Conservation (phyloP, 306 rosid genomes). For the Lablab purpureus region DNA sequence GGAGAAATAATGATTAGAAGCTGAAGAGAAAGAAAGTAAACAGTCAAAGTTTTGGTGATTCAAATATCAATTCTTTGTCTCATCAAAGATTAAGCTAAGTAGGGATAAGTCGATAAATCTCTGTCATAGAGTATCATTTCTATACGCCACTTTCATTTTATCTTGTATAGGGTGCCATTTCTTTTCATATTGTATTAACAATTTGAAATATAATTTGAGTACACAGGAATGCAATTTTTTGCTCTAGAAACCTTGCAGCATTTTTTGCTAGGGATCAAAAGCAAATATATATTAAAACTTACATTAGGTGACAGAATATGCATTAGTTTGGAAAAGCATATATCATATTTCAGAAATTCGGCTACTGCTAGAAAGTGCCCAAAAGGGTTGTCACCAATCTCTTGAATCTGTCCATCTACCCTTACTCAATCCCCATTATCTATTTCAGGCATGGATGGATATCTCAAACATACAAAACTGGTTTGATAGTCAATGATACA, state of each 20-base stretch:
- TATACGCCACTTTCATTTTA: conserved; percentile 3
- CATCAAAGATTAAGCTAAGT: conserved; percentile 8
- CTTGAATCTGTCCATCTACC: conserved; percentile 2
- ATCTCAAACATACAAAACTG: conserved; percentile 11
- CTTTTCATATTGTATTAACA: not conserved
- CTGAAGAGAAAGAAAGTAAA: conserved; percentile 12
- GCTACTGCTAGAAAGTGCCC: not conserved
- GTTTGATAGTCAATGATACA: not conserved
- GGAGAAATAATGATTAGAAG: conserved; percentile 16
- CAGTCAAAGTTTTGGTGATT: conserved; percentile 12
- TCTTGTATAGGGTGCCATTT: not conserved
- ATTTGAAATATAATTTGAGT: not conserved
- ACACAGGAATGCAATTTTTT: conserved; percentile 9
- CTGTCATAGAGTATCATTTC: not conserved
- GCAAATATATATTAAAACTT: conserved; percentile 4
- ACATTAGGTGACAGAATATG: conserved; percentile 1
- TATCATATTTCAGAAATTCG: conserved; percentile 12
- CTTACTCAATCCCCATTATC: conserved; percentile 12
- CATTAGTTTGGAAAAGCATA: not conserved
- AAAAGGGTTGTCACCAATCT: not conserved
- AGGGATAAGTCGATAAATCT: conserved; percentile 16
- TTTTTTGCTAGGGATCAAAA: not conserved
- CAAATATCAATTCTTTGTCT: conserved; percentile 18
- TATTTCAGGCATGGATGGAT: conserved; percentile 4
- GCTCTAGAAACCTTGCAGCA: conserved; percentile 13